Evolutionary conservation across 1,284 basidiomycete species (phyloP).

Genomic region (Tausonia pullulans): DNA sequence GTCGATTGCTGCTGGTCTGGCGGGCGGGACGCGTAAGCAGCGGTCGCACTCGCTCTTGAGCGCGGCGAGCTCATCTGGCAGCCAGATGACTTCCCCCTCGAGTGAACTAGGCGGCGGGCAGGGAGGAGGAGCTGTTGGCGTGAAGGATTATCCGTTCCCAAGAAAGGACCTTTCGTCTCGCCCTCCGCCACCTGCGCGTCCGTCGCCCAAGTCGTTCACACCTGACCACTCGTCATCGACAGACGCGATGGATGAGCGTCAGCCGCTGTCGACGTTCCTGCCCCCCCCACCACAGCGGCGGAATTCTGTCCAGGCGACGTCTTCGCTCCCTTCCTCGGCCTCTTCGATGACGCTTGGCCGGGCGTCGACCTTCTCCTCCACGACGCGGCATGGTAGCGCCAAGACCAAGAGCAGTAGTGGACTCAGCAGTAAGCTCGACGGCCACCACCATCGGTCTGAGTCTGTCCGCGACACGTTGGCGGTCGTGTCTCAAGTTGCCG

Average conservation of each 20-base stretch:
- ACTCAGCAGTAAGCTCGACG: no score
- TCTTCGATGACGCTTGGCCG: background rate
- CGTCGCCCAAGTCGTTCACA: background rate
- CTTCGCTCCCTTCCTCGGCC: background rate
- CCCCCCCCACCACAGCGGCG: background rate
- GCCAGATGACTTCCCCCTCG: no score
- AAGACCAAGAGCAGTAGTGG: no score
- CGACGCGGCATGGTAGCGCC: background rate
- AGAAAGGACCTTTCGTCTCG: background rate
- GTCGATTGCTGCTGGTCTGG: background rate
- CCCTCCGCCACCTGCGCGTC: background rate
- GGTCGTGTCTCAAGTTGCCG: no score
- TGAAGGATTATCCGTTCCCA: background rate
- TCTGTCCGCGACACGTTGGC: no score
- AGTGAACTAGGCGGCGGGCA: no score
- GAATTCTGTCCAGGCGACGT: background rate
- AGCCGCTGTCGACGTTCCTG: background rate
- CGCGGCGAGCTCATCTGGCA: background rate
- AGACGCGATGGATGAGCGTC: background rate
- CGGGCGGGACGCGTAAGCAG: background rate
- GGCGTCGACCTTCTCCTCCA: background rate
- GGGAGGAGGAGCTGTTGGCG: no score
- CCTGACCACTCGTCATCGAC: background rate
- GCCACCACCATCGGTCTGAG: no score
- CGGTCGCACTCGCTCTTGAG: constrained; percentile 3